Evolutionary conservation across 495 filamentous ascomycete genomes (phyloP).

Genomic region (Penicillium angulare): DNA sequence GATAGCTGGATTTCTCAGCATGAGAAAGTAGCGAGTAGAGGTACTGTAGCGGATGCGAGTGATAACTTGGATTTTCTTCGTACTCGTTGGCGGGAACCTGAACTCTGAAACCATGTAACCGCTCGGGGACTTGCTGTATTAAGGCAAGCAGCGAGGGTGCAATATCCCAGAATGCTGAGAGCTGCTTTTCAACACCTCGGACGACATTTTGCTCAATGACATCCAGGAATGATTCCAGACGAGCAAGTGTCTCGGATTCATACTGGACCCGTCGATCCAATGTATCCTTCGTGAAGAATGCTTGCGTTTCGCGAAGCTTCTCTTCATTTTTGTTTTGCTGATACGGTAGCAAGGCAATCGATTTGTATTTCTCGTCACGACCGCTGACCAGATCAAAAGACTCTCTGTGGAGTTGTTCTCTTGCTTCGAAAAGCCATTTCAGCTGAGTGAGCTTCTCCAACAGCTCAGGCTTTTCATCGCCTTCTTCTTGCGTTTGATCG

Average conservation of each 20-base stretch:
- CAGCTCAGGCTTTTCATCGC: constrained; percentile 91
- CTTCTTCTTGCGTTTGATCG: constrained; percentile 86
- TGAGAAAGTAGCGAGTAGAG: constrained; percentile 79
- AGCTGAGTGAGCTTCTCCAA: constrained; percentile 90
- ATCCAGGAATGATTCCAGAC: constrained; percentile 74
- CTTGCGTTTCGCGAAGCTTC: constrained; percentile 70
- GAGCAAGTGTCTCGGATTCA: constrained; percentile 62
- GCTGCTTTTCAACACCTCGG: constrained; percentile 84
- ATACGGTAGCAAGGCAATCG: constrained; percentile 79
- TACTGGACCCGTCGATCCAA: constrained; percentile 63
- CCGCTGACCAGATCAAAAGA: constrained; percentile 79
- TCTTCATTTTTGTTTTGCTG: constrained; percentile 63
- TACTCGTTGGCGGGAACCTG: constrained; percentile 74
- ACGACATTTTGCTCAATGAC: constrained; percentile 83
- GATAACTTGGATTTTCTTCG: constrained; percentile 80
- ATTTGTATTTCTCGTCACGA: constrained; percentile 81
- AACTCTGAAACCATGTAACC: constrained; percentile 58
- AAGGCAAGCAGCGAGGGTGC: constrained; percentile 75
- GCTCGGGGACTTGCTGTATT: constrained; percentile 70
- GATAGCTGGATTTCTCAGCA: constrained; percentile 86
- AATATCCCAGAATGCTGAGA: constrained; percentile 96
- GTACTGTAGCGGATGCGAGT: constrained; percentile 79
- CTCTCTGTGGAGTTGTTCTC: constrained; percentile 80
- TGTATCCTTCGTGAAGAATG: constrained; percentile 79
- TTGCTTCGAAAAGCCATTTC: constrained; percentile 96